Conservation (phyloP, 2,329 filamentous ascomycete species). For the Chalara sp. region DNA sequence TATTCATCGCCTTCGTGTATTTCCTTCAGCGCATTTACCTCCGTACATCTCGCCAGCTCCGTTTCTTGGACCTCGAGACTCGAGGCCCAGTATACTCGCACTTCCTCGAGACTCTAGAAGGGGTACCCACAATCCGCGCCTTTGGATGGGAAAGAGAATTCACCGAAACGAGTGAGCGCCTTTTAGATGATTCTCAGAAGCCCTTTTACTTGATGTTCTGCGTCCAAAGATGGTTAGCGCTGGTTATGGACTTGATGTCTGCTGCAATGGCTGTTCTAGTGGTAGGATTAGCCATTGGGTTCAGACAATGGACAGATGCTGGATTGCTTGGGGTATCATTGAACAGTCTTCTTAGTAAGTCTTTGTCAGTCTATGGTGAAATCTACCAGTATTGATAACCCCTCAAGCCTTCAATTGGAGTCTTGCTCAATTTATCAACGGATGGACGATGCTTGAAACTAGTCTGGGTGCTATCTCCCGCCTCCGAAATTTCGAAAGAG, state of each 20-base stretch:
- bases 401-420: conserved; percentile 8
- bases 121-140: conserved; percentile 46
- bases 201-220: conserved; percentile 50
- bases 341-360: conserved; percentile 5
- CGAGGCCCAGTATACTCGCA: conserved; percentile 53
- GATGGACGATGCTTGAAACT: conserved; percentile 50
- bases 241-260: conserved; percentile 27
- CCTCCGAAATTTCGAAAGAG: conserved; percentile 42
- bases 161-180: conserved; percentile 29
- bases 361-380: too few relatives aligned
- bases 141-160: conserved; percentile 33
- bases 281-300: conserved; percentile 11
- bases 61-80: conserved; percentile 53
- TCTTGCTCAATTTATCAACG: conserved; percentile 4
- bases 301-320: not conserved
- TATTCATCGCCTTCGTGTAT: conserved; percentile 30
- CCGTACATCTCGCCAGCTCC: conserved; percentile 51
- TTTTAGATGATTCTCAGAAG: conserved; percentile 43
- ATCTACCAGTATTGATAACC: not conserved
- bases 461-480: conserved; percentile 48
- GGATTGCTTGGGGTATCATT: conserved; percentile 7
- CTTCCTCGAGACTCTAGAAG: conserved; percentile 49
- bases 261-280: conserved; percentile 35
- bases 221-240: conserved; percentile 48
- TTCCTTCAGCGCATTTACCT: conserved; percentile 50